Evolutionary conservation across 768 basidiomycete species (phyloP).

Genomic region (Boletus reticuloceps): DNA sequence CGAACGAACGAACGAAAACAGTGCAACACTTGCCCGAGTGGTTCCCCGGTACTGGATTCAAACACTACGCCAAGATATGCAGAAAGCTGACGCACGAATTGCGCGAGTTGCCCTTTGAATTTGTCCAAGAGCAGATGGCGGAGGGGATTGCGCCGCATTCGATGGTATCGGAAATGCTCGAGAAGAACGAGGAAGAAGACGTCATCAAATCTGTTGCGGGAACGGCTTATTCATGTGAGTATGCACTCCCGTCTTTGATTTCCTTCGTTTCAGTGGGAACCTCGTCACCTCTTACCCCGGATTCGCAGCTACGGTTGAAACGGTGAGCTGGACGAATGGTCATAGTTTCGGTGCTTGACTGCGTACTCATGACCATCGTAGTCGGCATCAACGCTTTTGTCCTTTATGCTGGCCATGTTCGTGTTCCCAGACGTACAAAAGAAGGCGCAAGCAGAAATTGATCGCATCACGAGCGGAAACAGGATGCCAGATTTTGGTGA

Average conservation of each 20-base stretch:
- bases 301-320: slow-evolving; percentile 27
- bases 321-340: slow-evolving; percentile 12
- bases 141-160: slow-evolving; percentile 19
- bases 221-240: slow-evolving; percentile 29
- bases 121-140: slow-evolving; percentile 30
- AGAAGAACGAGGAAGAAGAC: slow-evolving; percentile 22
- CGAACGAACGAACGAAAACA: background rate
- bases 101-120: slow-evolving; percentile 32
- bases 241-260: background rate
- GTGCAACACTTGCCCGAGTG: slow-evolving; percentile 38
- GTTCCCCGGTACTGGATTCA: slow-evolving; percentile 40
- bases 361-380: background rate
- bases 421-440: slow-evolving; percentile 37
- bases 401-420: slow-evolving; percentile 37
- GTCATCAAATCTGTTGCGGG: slow-evolving; percentile 30
- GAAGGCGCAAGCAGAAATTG: slow-evolving; percentile 39
- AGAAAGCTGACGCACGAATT: slow-evolving; percentile 18
- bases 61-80: slow-evolving; percentile 26
- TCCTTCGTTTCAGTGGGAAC: background rate
- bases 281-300: too few species aligned
- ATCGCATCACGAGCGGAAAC: slow-evolving; percentile 27
- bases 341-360: background rate
- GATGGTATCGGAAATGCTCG: too few species aligned
- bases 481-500: slow-evolving; percentile 32
- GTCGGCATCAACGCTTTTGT: slow-evolving; percentile 32